Base-by-base conservation (phyloP, 306 rosid species). In the Sicyos baderoa region DNA sequence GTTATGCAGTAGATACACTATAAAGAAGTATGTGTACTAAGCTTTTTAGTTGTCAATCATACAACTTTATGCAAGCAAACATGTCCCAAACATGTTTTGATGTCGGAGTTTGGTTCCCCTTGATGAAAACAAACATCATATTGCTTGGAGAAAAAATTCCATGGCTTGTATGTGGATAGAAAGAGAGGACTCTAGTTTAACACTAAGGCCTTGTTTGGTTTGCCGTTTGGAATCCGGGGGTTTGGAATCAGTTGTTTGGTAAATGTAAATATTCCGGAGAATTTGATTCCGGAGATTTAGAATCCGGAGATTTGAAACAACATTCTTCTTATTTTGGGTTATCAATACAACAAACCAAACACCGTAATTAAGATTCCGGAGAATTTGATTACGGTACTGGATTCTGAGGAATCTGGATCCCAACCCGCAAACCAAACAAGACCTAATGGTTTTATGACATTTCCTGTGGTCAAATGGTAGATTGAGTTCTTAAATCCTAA, bases 21-120 rank as follows among this genome's bases (percentile, higher is more conserved):
- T 60, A 72, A 73, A 73, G 67, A 75, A 51, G 23, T 66, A 53
- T 78, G 74, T 79, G 76, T 81, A 55, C 58, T 37, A 21, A 78
- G 78, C 63, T 79, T 66, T 58, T 73, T 73, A 53, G 76, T 40
- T 69, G 58, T 27, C 18, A 59, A 73, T 74, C 54, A 76, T 76
- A 58, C 19, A 60, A 42, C 78, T 78, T 74, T 73, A 7, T 62
- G 70, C 5, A 80, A 77, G 44, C 80, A 75, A 76, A 86, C 97
- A 88, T 86, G 95, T 91, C 92, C 74, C 71, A 72, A 79, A 91
- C 97, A 88, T 88, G 95, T 85, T 78, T 84, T 79, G 44, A 75
- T 74, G 84, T 85, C 72, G 85, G 75, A 68, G 62, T 10, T 72
- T 58, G 76, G 44, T 37, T 37, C 44, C 44, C 76, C 37, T 22